Evolutionary conservation across 176 grass and related monocot genomes (phyloP).

Genomic region (Triticum dicoccoides): DNA sequence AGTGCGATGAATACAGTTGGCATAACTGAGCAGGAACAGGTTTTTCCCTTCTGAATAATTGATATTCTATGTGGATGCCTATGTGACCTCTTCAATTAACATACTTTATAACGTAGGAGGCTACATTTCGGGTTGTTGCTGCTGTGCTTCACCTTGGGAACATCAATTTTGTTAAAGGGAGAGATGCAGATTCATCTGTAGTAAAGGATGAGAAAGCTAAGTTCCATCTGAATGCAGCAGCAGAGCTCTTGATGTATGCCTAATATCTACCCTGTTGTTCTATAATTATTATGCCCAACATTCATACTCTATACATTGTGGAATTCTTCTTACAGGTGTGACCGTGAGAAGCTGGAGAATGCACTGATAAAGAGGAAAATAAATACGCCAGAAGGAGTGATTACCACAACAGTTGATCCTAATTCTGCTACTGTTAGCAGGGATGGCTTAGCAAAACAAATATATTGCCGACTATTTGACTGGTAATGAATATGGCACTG

Average conservation of each 20-base stretch:
- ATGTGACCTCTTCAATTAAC: conserved; percentile 11
- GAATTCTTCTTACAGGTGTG: conserved; percentile 55
- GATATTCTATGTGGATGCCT: conserved; percentile 14
- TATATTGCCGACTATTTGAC: conserved; percentile 86
- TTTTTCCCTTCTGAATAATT: conserved; percentile 21
- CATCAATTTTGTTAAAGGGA: conserved; percentile 89
- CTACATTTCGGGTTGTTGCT: conserved; percentile 84
- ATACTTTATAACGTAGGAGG: conserved; percentile 53
- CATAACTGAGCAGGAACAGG: conserved; percentile 81
- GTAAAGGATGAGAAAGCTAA: conserved; percentile 83
- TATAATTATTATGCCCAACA: conserved; percentile 2
- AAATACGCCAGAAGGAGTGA: conserved; percentile 89
- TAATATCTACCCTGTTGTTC: conserved; percentile 6
- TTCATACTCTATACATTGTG: background rate
- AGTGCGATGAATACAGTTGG: conserved; percentile 95
- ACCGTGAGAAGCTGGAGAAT: conserved; percentile 65
- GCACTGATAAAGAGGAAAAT: conserved; percentile 81
- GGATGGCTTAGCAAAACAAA: conserved; percentile 86
- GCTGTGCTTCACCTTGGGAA: conserved; percentile 96
- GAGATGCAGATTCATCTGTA: conserved; percentile 82
- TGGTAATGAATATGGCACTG: conserved; percentile 47
- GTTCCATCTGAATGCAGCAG: conserved; percentile 79
- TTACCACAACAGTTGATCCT: conserved; percentile 87
- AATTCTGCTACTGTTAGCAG: conserved; percentile 81
- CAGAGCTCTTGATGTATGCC: conserved; percentile 84